Conservation (phyloP, 495 filamentous ascomycete species). For the Apodospora peruviana region DNA sequence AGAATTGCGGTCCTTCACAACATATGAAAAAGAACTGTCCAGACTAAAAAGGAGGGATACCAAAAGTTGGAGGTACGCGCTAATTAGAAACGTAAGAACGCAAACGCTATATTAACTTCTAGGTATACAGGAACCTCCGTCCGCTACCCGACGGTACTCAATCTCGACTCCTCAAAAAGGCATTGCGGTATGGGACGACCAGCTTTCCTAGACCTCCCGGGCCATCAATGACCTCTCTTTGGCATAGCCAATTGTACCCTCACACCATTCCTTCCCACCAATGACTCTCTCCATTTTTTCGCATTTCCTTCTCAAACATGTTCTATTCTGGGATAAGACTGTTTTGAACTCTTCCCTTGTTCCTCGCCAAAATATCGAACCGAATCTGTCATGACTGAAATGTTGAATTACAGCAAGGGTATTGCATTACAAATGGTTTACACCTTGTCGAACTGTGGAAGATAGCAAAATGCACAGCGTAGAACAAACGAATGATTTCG, state of each 20-base stretch:
- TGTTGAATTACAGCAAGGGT: slow-evolving; percentile 15
- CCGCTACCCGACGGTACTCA: slow-evolving; percentile 1
- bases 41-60: too few species aligned
- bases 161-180: slow-evolving; percentile 17
- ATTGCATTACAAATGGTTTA: slow-evolving; percentile 18
- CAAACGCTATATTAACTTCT: slow-evolving; percentile 11
- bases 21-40: too few species aligned
- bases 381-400: slow-evolving; percentile 9
- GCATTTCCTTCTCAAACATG: background rate
- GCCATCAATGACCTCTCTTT: slow-evolving; percentile 16
- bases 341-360: background rate
- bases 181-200: slow-evolving; percentile 20
- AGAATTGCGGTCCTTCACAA: too few species aligned
- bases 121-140: slow-evolving; percentile 8
- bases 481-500: slow-evolving; percentile 1
- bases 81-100: slow-evolving; percentile 3
- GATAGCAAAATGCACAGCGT: slow-evolving; percentile 15
- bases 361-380: slow-evolving; percentile 11
- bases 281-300: slow-evolving; percentile 10
- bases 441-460: slow-evolving; percentile 19
- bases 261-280: slow-evolving; percentile 11
- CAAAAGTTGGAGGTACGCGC: too few species aligned
- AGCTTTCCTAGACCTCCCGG: slow-evolving; percentile 30
- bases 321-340: background rate
- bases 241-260: slow-evolving; percentile 27